A percentile compares a stretch with the other conserved stretches of the same genome.
Conservation (phyloP, 768 basidiomycete genomes). For the Termitomyces heimii region DNA sequence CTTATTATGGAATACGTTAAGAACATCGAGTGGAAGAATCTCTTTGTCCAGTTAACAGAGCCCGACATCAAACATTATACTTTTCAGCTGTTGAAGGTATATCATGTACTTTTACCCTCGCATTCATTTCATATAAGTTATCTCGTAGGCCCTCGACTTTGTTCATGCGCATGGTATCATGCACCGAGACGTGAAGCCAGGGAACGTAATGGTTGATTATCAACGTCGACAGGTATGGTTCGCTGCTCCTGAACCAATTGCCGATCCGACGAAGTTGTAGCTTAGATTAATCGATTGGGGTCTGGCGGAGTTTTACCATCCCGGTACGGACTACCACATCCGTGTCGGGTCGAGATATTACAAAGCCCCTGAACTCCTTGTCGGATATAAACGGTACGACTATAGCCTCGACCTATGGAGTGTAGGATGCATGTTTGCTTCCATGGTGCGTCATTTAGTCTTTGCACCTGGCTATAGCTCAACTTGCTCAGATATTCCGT, state of each 20-base stretch:
- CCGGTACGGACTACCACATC: conserved; percentile 64
- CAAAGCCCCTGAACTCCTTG: conserved; percentile 68
- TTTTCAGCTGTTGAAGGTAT: conserved; percentile 55
- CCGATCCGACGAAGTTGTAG: conserved; percentile 20
- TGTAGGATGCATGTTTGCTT: conserved; percentile 69
- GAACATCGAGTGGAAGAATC: conserved; percentile 58
- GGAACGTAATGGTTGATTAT: conserved; percentile 74
- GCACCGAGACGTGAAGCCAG: conserved; percentile 45
- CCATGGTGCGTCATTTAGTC: conserved; percentile 45
- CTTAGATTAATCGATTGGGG: conserved; percentile 70
- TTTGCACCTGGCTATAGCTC: not conserved
- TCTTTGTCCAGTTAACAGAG: conserved; percentile 55
- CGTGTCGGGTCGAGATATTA: conserved; percentile 69
- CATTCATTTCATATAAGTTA: not conserved
- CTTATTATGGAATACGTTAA: conserved; percentile 67
- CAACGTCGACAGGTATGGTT: conserved; percentile 47
- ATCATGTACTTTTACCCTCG: not conserved
- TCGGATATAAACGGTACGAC: conserved; percentile 69
- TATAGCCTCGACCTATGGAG: conserved; percentile 72
- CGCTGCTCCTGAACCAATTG: not conserved
- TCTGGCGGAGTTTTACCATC: conserved; percentile 71
- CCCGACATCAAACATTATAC: conserved; percentile 64
- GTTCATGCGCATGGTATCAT: conserved; percentile 70
- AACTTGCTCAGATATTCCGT: conserved; percentile 49
- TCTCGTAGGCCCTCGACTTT: conserved; percentile 51